Percentiles rank a stretch among this genome's conserved stretches.
These are phyloP conservation scores for Yarrowia sp. DNA, from an alignment of 805 yeast species.

Conservation along the genomic window DNA sequence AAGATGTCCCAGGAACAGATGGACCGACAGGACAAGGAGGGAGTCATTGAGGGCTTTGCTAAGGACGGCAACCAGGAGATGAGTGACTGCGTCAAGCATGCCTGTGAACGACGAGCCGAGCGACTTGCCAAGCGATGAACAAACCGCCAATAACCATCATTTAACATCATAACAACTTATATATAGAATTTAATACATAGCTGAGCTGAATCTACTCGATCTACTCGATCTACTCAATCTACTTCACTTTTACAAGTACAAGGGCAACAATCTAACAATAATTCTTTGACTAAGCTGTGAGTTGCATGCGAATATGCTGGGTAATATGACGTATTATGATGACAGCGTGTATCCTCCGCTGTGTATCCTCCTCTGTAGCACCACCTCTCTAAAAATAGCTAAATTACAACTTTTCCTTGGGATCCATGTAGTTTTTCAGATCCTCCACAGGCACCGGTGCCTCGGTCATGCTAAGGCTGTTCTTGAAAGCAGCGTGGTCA, in stretches of 20 bases:
- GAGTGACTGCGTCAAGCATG: slow-evolving; percentile 20
- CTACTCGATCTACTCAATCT: too few relatives aligned
- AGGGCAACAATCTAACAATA: background rate
- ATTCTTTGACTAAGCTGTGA: background rate
- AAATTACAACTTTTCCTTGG: slow-evolving; percentile 32
- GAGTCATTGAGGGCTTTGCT: slow-evolving; percentile 46
- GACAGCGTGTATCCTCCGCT: background rate
- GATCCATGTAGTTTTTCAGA: slow-evolving; percentile 32
- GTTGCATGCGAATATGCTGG: background rate
- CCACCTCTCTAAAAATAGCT: background rate
- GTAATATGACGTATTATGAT: slow-evolving; percentile 1
- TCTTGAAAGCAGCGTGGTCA: slow-evolving; percentile 54
- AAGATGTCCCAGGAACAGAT: slow-evolving; percentile 55
- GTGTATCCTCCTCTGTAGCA: background rate
- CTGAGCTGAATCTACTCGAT: too few relatives aligned
- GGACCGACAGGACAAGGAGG: slow-evolving; percentile 44
- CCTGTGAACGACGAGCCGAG: slow-evolving; percentile 23
- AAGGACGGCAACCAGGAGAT: slow-evolving; percentile 20
- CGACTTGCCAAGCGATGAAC: background rate
- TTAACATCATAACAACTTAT: too few relatives aligned
- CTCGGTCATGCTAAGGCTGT: slow-evolving; percentile 50
- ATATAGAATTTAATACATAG: too few relatives aligned
- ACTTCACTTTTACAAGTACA: too few relatives aligned
- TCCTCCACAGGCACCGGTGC: slow-evolving; percentile 54
- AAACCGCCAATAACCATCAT: too few relatives aligned